Base-by-base conservation (phyloP, 2,329 filamentous ascomycete species). In the Hypoxylon sp. region DNA sequence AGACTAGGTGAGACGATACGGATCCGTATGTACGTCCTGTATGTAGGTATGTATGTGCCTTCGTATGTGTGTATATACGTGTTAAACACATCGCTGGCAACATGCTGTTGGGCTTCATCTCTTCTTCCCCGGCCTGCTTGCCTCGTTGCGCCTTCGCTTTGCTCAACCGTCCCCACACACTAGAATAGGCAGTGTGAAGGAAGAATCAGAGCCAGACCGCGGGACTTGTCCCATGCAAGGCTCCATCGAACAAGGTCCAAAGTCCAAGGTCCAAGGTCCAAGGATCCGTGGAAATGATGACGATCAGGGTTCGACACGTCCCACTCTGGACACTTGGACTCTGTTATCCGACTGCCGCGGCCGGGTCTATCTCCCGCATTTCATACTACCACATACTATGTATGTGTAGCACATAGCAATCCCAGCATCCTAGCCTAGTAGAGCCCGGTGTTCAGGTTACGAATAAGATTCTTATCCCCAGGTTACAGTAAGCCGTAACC, bases 301-400 rank as follows among this genome's bases (percentile, higher is more conserved):
- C 62, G 65, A 68, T 68, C 65, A 68, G 65, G 65, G 65, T 68
- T 68, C 62, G 47, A 57, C 48, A 60, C 49, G 52, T 60, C 49
- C 57, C 59, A 59, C 59, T 34, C 22, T 15, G 32, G 22, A 41
- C 15, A 17, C 43, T 61, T 56, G 49, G 49, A 47, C 41, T 56
- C 41, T 64, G 43, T 56, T 68, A 66, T 59, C 65, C 65, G 65
- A 66, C 56, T 68, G 59, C 65, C 65, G 65, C 65, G 65, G 65
- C 44, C 65, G 65, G 65, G 65, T 63, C 62, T 32, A 64, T 68
- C 62, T 68, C 65, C 65, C 62, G 65, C 49, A 56, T 62, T 43
- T 61, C 44, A 56, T 39, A 26, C n/a, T 15, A 54, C n/a, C n/a
- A n/a, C n/a, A n/a, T n/a, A n/a, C n/a, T 7, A 26, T 26, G 4